Conservation (phyloP, 371 early-diverging fungal species). For the Rhizomucor miehei region DNA sequence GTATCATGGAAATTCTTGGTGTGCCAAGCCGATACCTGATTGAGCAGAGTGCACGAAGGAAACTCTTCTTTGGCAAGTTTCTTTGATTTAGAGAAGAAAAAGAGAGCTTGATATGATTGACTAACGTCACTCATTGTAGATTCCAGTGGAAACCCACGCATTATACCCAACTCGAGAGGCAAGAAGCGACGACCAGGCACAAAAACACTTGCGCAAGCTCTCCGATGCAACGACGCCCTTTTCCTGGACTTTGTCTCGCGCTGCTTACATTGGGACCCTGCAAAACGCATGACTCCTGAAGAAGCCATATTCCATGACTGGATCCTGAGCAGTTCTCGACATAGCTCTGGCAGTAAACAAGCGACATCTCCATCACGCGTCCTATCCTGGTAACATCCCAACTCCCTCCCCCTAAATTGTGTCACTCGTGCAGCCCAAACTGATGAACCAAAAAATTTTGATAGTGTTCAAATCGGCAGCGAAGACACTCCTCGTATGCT, state of each 20-base stretch:
- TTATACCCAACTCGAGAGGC: constrained; percentile 84
- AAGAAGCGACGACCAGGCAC: constrained; percentile 79
- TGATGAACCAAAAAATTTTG: no score
- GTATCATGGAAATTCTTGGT: constrained; percentile 93
- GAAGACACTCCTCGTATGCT: background rate
- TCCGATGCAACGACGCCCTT: constrained; percentile 67
- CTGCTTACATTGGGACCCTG: constrained; percentile 92
- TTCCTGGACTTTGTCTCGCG: constrained; percentile 85
- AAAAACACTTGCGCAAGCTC: constrained; percentile 68
- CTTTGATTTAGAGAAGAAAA: background rate
- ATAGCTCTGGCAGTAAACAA: background rate
- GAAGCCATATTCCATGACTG: constrained; percentile 81
- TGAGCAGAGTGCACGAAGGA: constrained; percentile 73
- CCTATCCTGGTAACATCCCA: no score
- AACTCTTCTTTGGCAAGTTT: constrained; percentile 82
- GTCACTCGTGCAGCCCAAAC: no score
- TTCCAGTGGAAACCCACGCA: constrained; percentile 63
- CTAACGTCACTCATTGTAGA: constrained; percentile 32
- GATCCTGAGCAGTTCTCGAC: constrained; percentile 46
- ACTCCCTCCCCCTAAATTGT: no score
- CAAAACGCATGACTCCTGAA: constrained; percentile 82
- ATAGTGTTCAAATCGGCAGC: background rate
- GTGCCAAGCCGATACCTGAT: constrained; percentile 76
- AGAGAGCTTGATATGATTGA: background rate
- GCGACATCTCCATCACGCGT: no score